These are phyloP conservation scores for Rutidosis leptorrhynchoides DNA, from an alignment of 129 eudicot species.

Conservation along the genomic window DNA sequence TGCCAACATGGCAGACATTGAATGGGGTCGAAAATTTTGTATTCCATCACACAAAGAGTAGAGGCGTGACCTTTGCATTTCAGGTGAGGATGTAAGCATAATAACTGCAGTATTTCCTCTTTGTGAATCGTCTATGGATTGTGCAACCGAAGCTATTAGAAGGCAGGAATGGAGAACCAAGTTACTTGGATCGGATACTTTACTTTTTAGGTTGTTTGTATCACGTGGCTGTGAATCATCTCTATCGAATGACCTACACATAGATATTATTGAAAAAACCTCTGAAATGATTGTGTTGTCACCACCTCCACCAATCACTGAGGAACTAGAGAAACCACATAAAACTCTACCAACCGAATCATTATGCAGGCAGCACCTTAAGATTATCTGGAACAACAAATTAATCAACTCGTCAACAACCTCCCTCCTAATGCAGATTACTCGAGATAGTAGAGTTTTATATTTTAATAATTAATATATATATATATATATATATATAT, in stretches of 20 bases:
- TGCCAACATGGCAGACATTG: too few species aligned
- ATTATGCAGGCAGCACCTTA: too few species aligned
- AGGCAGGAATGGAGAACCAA: conserved; percentile 71
- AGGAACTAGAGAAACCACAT: too few species aligned
- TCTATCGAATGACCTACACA: conserved; percentile 60
- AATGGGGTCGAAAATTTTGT: too few species aligned
- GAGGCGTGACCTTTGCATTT: conserved; percentile 77
- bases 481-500: too few species aligned
- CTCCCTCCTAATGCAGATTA: too few species aligned
- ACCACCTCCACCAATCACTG: too few species aligned
- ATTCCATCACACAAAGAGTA: too few species aligned
- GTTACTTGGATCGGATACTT: conserved; percentile 46
- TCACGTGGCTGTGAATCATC: conserved; percentile 60
- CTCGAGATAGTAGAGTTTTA: too few species aligned
- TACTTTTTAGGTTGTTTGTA: conserved; percentile 44
- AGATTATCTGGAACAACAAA: conserved; percentile 58
- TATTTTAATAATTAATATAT: too few species aligned
- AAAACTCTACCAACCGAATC: too few species aligned
- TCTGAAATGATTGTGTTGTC: conserved; percentile 86
- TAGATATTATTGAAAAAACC: conserved; percentile 65
- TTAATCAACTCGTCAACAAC: too few species aligned
- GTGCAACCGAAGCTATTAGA: conserved; percentile 68
- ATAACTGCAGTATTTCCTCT: conserved; percentile 78
- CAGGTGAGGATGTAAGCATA: conserved; percentile 76
- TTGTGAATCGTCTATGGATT: conserved; percentile 58